These are phyloP conservation scores for Solanum neorickii DNA, from an alignment of 257 asterid genomes.

Conservation along the genomic window DNA sequence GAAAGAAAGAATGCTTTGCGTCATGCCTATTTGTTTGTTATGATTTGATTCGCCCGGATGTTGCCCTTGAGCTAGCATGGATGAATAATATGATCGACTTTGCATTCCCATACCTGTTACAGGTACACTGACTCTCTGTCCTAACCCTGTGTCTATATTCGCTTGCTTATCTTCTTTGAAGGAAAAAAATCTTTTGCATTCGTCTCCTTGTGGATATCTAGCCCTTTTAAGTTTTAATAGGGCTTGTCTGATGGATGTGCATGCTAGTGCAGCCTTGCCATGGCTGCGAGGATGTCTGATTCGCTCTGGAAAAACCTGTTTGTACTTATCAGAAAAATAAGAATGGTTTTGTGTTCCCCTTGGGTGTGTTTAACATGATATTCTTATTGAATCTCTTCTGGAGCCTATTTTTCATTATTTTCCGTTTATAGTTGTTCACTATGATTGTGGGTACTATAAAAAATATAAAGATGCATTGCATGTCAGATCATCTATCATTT, in stretches of 20 bases:
- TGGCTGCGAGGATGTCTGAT: background rate
- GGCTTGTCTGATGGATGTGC: background rate
- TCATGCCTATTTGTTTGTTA: constrained; percentile 98
- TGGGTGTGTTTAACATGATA: background rate
- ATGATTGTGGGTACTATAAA: background rate
- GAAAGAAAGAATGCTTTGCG: constrained; percentile 96
- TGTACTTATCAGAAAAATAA: background rate
- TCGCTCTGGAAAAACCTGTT: background rate
- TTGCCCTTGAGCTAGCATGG: constrained; percentile 97
- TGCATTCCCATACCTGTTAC: constrained; percentile 91
- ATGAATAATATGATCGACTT: constrained; percentile 90
- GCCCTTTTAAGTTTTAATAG: background rate
- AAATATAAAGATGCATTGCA: background rate
- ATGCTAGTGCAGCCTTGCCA: background rate
- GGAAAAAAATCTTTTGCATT: background rate
- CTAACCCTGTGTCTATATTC: background rate
- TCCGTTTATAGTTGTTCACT: background rate
- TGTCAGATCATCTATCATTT: background rate
- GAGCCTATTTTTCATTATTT: background rate
- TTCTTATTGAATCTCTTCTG: background rate
- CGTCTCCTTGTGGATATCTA: background rate
- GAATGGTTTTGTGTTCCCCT: background rate
- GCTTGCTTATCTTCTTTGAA: background rate
- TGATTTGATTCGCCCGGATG: constrained; percentile 85
- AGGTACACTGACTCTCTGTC: constrained; percentile 35